Evolutionary conservation across 345 rosid species (phyloP).

Genomic region (Syzygium grande): DNA sequence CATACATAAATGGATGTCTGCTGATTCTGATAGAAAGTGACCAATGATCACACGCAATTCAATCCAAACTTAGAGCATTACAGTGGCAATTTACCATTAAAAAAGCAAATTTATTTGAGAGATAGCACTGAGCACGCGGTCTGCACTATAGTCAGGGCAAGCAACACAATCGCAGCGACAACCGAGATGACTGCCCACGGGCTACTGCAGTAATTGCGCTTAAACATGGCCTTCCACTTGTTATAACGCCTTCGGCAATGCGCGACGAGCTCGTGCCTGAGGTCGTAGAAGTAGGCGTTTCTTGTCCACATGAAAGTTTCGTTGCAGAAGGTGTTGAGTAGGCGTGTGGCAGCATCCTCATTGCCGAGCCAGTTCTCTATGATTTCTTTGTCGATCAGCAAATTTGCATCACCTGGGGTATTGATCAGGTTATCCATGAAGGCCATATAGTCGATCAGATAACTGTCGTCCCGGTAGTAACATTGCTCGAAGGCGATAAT

Average conservation of each 20-base stretch:
- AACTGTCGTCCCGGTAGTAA: not conserved
- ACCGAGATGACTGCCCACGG: rapidly evolving
- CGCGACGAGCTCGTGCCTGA: not conserved
- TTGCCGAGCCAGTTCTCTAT: not conserved
- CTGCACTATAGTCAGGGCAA: not conserved
- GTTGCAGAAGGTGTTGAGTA: not conserved
- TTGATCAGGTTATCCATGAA: not conserved
- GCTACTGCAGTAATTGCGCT: not conserved
- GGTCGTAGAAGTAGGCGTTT: not conserved
- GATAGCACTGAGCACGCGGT: not conserved
- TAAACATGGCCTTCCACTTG: not conserved
- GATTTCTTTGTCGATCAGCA: not conserved
- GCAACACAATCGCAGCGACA: not conserved
- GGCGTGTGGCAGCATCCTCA: not conserved
- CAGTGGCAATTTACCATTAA: not conserved
- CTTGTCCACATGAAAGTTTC: rapidly evolving
- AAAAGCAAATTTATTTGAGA: not conserved
- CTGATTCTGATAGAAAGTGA: too few species aligned
- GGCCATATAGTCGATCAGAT: not conserved
- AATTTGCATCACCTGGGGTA: not conserved
- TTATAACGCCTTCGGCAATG: not conserved
- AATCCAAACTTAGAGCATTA: not conserved
- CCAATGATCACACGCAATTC: too few species aligned
- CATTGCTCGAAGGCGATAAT: conserved; percentile 10
- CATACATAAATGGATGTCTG: too few species aligned